Conservation (phyloP, 2,329 filamentous ascomycete genomes). For the Sporothrix protearum region DNA sequence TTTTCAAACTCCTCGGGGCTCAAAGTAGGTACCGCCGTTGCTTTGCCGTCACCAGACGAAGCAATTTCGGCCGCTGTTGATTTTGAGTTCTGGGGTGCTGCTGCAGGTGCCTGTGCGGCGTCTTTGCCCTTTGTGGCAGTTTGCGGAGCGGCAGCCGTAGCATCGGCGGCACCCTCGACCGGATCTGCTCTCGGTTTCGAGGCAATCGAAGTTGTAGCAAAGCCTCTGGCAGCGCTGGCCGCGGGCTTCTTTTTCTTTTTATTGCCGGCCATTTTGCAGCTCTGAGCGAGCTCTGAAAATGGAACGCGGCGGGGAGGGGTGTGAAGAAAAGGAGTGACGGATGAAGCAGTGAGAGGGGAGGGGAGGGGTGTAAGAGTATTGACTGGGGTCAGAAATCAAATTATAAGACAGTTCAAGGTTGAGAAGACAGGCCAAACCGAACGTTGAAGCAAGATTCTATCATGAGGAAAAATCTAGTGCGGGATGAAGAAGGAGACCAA, state of each 20-base stretch:
- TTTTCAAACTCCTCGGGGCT: slow-evolving; percentile 86
- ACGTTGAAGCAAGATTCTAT: slow-evolving; percentile 1
- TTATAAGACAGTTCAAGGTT: neutral
- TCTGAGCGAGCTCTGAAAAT: slow-evolving; percentile 15
- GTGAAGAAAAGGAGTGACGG: neutral
- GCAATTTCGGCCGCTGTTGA: slow-evolving; percentile 30
- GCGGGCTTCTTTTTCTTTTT: slow-evolving; percentile 92
- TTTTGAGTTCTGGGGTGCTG: slow-evolving; percentile 24
- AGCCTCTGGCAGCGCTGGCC: slow-evolving; percentile 83
- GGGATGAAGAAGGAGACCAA: neutral
- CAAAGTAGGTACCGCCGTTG: slow-evolving; percentile 46
- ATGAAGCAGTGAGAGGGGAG: neutral
- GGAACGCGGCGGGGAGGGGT: slow-evolving; percentile 12
- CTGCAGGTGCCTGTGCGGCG: slow-evolving; percentile 3
- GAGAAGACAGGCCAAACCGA: neutral
- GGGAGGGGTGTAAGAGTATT: neutral
- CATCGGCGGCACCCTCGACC: slow-evolving; percentile 37
- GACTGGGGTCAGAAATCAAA: neutral
- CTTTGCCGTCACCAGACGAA: slow-evolving; percentile 26
- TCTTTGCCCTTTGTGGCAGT: slow-evolving; percentile 24
- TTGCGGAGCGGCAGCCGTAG: slow-evolving; percentile 5
- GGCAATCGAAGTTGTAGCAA: slow-evolving; percentile 88
- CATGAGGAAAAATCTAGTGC: slow-evolving; percentile 8
- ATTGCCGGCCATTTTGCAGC: slow-evolving; percentile 59
- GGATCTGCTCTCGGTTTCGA: slow-evolving; percentile 71